Evolutionary conservation across 2,329 filamentous ascomycete species (phyloP).

Genomic region (Botrytis galanthina): DNA sequence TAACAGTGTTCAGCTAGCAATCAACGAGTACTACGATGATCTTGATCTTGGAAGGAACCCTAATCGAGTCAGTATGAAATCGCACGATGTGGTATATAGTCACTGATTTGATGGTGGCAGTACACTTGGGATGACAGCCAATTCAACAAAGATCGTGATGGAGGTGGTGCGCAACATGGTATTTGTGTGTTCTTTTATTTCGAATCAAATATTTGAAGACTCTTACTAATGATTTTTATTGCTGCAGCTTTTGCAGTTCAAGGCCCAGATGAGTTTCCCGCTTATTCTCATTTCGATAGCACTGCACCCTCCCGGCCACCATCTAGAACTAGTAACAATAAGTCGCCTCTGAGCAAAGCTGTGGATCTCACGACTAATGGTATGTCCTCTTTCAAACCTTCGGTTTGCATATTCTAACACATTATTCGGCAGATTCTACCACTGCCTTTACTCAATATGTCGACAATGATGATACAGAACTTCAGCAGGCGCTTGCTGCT

Average conservation of each 20-base stretch:
- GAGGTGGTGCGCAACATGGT: constrained; percentile 42
- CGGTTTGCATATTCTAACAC: neutral
- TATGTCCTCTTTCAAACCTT: neutral
- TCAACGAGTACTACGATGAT: constrained; percentile 54
- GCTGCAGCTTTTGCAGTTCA: constrained; percentile 17
- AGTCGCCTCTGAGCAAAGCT: constrained; percentile 55
- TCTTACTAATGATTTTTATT: neutral
- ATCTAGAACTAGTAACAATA: constrained; percentile 54
- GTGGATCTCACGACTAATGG: constrained; percentile 47
- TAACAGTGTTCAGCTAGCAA: constrained; percentile 48
- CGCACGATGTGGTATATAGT: neutral
- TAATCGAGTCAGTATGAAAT: constrained; percentile 40
- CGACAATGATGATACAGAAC: constrained; percentile 49
- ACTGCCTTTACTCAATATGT: constrained; percentile 29
- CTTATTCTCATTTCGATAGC: constrained; percentile 17
- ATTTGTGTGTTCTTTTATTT: constrained; percentile 43
- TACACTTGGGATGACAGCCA: constrained; percentile 57
- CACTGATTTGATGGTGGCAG: constrained; percentile 24
- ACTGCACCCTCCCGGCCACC: constrained; percentile 54
- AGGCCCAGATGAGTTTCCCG: constrained; percentile 20
- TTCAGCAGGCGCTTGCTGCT: constrained; percentile 55
- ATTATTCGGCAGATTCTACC: constrained; percentile 27
- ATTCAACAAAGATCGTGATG: constrained; percentile 54
- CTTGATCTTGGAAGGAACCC: constrained; percentile 31
- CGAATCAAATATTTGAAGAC: neutral